Evolutionary conservation across 306 rosid genomes (phyloP).

Genomic region (Urtica urens): DNA sequence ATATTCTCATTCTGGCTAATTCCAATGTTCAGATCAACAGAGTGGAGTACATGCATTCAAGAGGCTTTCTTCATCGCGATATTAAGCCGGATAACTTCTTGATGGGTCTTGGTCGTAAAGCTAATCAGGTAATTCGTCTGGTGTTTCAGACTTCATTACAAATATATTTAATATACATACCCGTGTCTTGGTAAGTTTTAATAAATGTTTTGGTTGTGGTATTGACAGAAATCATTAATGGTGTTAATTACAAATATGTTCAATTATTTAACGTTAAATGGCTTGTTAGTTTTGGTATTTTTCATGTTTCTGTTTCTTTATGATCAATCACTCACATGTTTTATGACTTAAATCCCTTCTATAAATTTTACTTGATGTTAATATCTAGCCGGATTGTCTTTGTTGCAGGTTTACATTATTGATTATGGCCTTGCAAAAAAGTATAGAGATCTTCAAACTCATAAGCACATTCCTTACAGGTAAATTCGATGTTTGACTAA

Average conservation of each 20-base stretch:
- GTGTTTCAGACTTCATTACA: neutral
- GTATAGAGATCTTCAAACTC: conserved; percentile 95
- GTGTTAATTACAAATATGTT: neutral
- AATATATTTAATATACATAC: neutral
- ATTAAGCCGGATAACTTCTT: conserved; percentile 97
- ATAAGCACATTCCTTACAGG: conserved; percentile 98
- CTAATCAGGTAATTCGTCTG: conserved; percentile 64
- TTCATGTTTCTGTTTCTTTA: neutral
- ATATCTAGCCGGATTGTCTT: conserved; percentile 4
- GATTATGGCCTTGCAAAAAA: conserved; percentile 98
- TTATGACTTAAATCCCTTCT: neutral
- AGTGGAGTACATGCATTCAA: conserved; percentile 98
- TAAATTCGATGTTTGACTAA: conserved; percentile 16
- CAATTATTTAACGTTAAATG: too few relatives aligned
- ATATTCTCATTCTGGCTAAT: too few relatives aligned
- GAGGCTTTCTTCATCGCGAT: conserved; percentile 99
- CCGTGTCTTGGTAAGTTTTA: neutral
- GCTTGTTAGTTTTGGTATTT: neutral
- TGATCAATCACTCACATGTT: neutral
- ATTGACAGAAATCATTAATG: neutral
- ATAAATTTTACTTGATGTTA: neutral
- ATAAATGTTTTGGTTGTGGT: neutral
- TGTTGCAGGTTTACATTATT: conserved; percentile 71
- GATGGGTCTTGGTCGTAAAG: conserved; percentile 97
- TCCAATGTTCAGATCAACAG: conserved; percentile 67